These are phyloP conservation scores for Candida saitoana DNA, from an alignment of 805 yeast species.

Conservation along the genomic window DNA sequence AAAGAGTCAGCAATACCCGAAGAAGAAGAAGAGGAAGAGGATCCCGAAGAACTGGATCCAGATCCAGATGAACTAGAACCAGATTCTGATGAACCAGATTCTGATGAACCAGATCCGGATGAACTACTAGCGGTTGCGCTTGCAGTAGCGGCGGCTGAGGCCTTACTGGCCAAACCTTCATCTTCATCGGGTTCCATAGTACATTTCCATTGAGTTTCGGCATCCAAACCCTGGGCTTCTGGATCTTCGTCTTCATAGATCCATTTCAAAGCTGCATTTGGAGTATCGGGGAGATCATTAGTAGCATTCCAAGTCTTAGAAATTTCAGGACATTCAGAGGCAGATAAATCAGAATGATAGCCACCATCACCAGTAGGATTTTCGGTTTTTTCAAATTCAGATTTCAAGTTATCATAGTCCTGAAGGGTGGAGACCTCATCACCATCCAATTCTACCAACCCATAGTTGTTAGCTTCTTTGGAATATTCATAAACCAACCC, in stretches of 20 bases:
- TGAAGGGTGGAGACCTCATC: conserved; percentile 44
- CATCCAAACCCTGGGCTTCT: conserved; percentile 37
- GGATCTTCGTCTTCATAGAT: conserved; percentile 45
- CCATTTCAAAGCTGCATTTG: conserved; percentile 66
- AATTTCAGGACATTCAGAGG: conserved; percentile 64
- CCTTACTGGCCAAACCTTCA: neutral
- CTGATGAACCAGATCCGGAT: conserved; percentile 7
- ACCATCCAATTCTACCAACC: conserved; percentile 61
- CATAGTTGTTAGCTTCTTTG: conserved; percentile 73
- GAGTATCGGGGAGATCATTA: conserved; percentile 63
- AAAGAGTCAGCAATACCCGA: conserved; percentile 8
- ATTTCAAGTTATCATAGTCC: conserved; percentile 56
- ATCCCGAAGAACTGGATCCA: too few relatives aligned
- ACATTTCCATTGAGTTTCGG: conserved; percentile 43
- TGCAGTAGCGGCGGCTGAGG: conserved; percentile 7
- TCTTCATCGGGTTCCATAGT: conserved; percentile 3
- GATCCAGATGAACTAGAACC: too few relatives aligned
- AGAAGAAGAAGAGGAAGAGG: too few relatives aligned
- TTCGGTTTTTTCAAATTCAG: conserved; percentile 44
- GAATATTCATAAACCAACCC: conserved; percentile 93
- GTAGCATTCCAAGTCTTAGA: conserved; percentile 63
- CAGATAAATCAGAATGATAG: conserved; percentile 44
- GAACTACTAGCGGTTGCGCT: conserved; percentile 4
- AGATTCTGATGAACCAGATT: conserved; percentile 8
- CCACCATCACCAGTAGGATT: conserved; percentile 78